phyloP scores from a whole-genome alignment of 2,329 filamentous ascomycete species.

The Polychaeton citri region DNA sequence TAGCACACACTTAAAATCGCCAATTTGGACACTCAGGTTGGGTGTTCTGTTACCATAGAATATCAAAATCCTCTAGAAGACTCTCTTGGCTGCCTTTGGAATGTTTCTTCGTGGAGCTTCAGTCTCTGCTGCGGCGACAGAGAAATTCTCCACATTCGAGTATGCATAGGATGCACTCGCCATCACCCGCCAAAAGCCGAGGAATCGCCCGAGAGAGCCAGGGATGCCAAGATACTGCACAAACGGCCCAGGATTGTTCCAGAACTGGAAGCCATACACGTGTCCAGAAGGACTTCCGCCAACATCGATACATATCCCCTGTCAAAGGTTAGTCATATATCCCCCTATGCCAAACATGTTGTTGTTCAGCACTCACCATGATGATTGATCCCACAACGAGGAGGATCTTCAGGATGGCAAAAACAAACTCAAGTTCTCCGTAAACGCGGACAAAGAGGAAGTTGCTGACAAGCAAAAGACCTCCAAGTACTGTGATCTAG shows the following conservation, averaged over 20 bases:
- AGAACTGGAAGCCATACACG: slow-evolving; percentile 33
- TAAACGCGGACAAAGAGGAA: slow-evolving; percentile 33
- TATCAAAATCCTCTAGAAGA: slow-evolving; percentile 27
- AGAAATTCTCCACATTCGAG: slow-evolving; percentile 36
- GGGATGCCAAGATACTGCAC: slow-evolving; percentile 15
- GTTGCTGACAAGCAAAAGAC: slow-evolving; percentile 28
- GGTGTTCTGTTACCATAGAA: slow-evolving; percentile 22
- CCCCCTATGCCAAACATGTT: too few species aligned
- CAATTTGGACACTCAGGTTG: too few species aligned
- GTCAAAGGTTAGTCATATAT: too few species aligned
- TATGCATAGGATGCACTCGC: slow-evolving; percentile 21
- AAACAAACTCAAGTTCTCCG: slow-evolving; percentile 41
- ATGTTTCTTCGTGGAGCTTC: slow-evolving; percentile 14
- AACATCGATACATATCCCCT: slow-evolving; percentile 34
- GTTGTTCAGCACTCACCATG: too few species aligned
- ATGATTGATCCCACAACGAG: slow-evolving; percentile 40
- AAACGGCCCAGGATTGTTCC: slow-evolving; percentile 10
- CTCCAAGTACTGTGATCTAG: slow-evolving; percentile 28
- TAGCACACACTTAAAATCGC: too few species aligned
- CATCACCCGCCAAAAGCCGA: slow-evolving; percentile 25
- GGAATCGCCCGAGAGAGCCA: slow-evolving; percentile 23
- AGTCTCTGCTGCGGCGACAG: slow-evolving; percentile 15
- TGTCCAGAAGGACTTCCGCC: slow-evolving; percentile 34
- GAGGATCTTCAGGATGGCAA: slow-evolving; percentile 33
- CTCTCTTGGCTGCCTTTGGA: slow-evolving; percentile 33